Conservation (phyloP, 306 rosid genomes). For the Inga laurina region DNA sequence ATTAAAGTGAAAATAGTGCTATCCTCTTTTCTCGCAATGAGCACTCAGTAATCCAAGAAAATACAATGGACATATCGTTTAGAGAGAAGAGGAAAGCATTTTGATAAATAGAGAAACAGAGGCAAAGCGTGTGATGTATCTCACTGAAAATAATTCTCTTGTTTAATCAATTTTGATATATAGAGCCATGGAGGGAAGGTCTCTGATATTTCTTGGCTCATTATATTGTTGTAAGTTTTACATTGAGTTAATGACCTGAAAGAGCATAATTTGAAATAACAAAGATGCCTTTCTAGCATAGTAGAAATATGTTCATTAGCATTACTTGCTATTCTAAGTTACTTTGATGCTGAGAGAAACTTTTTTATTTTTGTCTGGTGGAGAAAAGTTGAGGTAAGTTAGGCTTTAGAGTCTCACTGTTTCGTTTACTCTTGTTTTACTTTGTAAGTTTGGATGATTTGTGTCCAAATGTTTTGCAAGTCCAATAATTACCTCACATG, state of each 20-base stretch:
- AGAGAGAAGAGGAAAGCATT: not conserved
- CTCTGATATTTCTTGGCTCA: not conserved
- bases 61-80: not conserved
- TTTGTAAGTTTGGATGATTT: not conserved
- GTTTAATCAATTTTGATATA: not conserved
- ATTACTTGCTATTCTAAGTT: not conserved
- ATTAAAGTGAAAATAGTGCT: not conserved
- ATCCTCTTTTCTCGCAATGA: not conserved
- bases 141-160: not conserved
- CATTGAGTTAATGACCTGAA: not conserved
- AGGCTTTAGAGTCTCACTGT: too few species aligned
- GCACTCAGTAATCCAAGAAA: not conserved
- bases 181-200: not conserved
- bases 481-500: conserved; percentile 3
- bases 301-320: not conserved
- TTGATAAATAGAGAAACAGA: not conserved
- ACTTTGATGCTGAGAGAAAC: too few species aligned
- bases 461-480: conserved; percentile 3
- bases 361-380: too few species aligned
- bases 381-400: too few species aligned
- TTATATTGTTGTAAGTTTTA: not conserved
- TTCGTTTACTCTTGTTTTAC: not conserved
- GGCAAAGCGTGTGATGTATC: not conserved
- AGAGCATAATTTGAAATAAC: not conserved
- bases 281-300: not conserved